A percentile compares a stretch with the other conserved stretches of the same genome.
Conservation (phyloP, 371 early-diverging fungal genomes). For the Ecytonucleospora hepatopenaei region DNA sequence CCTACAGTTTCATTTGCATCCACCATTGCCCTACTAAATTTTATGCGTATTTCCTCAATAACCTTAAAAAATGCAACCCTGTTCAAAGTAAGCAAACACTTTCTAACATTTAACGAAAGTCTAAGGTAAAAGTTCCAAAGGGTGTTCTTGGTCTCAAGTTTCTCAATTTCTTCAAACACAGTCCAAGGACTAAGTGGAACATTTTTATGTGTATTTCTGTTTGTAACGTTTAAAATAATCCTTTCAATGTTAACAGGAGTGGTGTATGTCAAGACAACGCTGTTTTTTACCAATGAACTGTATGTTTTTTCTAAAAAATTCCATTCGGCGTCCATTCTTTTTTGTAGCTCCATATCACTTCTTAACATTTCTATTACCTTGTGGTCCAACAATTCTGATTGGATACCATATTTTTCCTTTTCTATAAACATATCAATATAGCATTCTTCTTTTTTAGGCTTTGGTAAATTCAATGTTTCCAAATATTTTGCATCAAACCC, state of each 20-base stretch:
- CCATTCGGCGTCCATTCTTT: conserved; percentile 22
- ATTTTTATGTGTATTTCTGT: background rate
- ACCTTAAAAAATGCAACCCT: conserved; percentile 80
- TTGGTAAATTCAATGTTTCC: conserved; percentile 64
- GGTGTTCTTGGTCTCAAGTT: conserved; percentile 16
- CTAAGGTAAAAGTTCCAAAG: conserved; percentile 25
- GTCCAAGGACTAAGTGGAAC: conserved; percentile 22
- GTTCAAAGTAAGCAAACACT: conserved; percentile 14
- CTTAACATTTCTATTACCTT: conserved; percentile 28
- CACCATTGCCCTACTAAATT: too few relatives aligned
- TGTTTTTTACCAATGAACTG: background rate
- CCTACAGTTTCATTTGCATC: conserved; percentile 67
- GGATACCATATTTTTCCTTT: background rate
- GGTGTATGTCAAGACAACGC: too few relatives aligned
- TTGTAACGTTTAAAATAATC: conserved; percentile 6
- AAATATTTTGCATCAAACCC: conserved; percentile 85
- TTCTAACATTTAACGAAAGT: conserved; percentile 27
- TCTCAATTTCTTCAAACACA: conserved; percentile 12
- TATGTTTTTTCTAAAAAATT: conserved; percentile 12
- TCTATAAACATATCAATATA: conserved; percentile 35
- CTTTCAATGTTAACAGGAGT: conserved; percentile 29
- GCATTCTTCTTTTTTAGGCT: conserved; percentile 12
- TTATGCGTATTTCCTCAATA: conserved; percentile 57
- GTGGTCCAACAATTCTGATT: background rate
- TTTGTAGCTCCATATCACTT: conserved; percentile 27